Evolutionary conservation across 208 protist genomes (phyloP), one percentile per base, ranked within the genome.

Genomic region (Naegleria lovaniensis): DNA sequence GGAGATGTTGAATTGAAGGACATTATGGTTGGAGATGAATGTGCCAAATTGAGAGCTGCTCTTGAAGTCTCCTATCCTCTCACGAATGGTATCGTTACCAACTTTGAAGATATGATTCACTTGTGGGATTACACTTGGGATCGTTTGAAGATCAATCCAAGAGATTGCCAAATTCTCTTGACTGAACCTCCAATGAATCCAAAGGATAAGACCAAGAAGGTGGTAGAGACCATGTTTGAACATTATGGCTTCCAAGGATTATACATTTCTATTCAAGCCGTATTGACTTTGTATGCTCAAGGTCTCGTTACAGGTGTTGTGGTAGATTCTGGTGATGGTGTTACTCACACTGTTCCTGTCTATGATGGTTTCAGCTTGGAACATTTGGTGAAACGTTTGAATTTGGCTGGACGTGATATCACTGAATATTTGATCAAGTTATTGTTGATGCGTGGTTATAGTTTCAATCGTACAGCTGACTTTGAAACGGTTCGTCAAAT

Each of bases 91-190:
- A 96, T 99, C 52, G 95, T 99, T 88, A 94, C 95, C 55, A 96
- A 98, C 93, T 99, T 98, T 98, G 97, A 98, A 19, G 98, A 99
- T 91, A 99, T 99, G 96, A 76, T 94, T 79, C 94, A 98, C 86
- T 85, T 99, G 22, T 99, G 98, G 97, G 95, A 99, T 92, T 98
- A 98, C 93, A 96, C 96, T 19, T 98, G 98, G 93, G 91, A 94
- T 39, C 38, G 94, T 75, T 75, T 95, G 16, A 87, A 91, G 58
- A 36, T 92, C 25, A 36, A 95, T 33, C 88, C 94, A 38, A 90
- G 84, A 41, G 94, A 96, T 22, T 94, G 92, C n/a, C 29, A 29
- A 36, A 36, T 79, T 13, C 29, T 79, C 16, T 79, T 79, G 29
- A 79, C 67, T 36, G 67, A 79, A 36, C 16, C 16, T 36, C 67